phyloP scores from a whole-genome alignment of 1,284 basidiomycete genomes.

The Rhodotorula sp. region DNA sequence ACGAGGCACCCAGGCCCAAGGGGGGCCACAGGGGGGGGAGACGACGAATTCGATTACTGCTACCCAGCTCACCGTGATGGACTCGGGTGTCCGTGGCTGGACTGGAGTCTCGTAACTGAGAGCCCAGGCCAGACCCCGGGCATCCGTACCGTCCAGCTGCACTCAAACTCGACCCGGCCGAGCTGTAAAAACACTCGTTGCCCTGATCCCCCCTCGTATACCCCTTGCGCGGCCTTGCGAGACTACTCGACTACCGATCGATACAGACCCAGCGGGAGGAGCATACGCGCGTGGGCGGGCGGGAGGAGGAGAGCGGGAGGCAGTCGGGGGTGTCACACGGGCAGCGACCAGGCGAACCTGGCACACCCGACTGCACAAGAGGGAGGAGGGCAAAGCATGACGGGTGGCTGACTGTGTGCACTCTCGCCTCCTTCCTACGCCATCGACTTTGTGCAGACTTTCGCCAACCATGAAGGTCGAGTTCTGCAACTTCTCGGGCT shows the following conservation, averaged over 20 bases:
- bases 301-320: no score
- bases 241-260: no score
- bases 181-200: background rate
- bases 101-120: background rate
- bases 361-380: no score
- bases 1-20: no score
- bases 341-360: no score
- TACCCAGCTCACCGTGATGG: slow-evolving; percentile 28
- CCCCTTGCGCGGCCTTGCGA: background rate
- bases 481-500: slow-evolving; percentile 93
- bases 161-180: slow-evolving; percentile 8
- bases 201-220: background rate
- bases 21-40: slow-evolving; percentile 2
- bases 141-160: background rate
- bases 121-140: no score
- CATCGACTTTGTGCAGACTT: slow-evolving; percentile 9
- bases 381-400: background rate
- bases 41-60: slow-evolving; percentile 18
- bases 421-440: background rate
- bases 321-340: no score
- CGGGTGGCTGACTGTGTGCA: background rate
- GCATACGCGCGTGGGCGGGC: background rate
- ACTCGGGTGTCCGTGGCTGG: background rate
- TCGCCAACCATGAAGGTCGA: slow-evolving; percentile 76
- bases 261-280: no score